Conservation (phyloP, 371 early-diverging fungal species). For the Mortierella sp. region DNA sequence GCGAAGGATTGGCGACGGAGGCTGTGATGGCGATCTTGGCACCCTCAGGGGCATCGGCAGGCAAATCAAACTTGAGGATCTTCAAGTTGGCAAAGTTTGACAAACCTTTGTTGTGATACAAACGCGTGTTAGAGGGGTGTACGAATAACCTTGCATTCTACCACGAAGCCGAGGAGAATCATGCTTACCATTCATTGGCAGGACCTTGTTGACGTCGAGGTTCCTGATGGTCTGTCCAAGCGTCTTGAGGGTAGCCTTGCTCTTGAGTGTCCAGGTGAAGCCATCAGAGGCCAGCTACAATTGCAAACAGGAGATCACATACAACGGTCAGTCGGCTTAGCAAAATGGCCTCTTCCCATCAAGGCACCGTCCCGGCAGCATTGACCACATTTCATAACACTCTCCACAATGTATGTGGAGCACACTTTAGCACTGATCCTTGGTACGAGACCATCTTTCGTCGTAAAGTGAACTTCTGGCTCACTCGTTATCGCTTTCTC, state of each 20-base stretch:
- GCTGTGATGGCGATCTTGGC: constrained; percentile 55
- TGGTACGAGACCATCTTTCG: no score
- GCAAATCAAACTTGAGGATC: constrained; percentile 64
- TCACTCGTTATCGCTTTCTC: no score
- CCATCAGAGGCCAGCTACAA: constrained; percentile 25
- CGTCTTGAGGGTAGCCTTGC: constrained; percentile 65
- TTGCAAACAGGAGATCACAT: background rate
- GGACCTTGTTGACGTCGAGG: constrained; percentile 37
- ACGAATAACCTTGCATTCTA: background rate
- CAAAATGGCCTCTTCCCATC: background rate
- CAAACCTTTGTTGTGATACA: constrained; percentile 15
- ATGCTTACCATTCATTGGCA: constrained; percentile 41
- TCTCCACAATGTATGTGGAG: no score
- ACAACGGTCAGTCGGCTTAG: background rate
- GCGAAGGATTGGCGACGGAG: constrained; percentile 64
- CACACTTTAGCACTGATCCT: no score
- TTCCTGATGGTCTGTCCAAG: constrained; percentile 55
- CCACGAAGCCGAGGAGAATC: background rate
- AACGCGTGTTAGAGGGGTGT: no score
- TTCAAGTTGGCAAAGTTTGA: constrained; percentile 63
- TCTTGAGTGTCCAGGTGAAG: constrained; percentile 65
- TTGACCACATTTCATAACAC: no score
- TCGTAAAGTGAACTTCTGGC: no score
- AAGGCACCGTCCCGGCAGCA: no score
- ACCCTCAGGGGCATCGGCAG: constrained; percentile 60